phyloP scores from a whole-genome alignment of 78 protist genomes.

The Dictyostelium discoideum region DNA sequence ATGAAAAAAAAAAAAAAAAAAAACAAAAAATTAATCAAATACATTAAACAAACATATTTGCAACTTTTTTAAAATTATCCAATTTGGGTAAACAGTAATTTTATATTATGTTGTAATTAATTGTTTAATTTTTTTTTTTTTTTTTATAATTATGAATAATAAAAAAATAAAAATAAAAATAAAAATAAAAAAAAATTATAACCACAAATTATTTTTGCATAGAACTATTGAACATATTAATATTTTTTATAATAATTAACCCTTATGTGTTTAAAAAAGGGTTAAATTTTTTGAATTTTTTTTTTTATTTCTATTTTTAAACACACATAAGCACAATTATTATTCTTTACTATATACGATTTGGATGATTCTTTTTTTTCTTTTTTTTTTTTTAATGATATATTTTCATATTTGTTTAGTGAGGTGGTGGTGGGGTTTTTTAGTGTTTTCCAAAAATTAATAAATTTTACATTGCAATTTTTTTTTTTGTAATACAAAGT shows the following conservation, averaged over 20 bases:
- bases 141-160: no score
- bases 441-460: neutral
- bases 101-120: neutral
- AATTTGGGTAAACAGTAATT: neutral
- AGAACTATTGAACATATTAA: neutral
- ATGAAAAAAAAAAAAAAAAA: neutral
- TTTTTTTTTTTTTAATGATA: neutral
- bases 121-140: neutral
- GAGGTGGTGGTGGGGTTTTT: neutral
- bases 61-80: neutral
- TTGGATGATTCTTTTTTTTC: neutral
- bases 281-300: neutral
- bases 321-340: neutral
- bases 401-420: neutral
- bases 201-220: neutral
- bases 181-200: neutral
- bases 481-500: neutral
- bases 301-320: neutral
- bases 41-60: neutral
- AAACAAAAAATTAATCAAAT: neutral
- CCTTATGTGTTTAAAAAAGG: neutral
- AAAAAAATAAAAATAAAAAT: neutral
- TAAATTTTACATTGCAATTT: neutral
- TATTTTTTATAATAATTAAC: neutral
- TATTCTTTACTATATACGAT: neutral